Conservation (phyloP, 495 filamentous ascomycete species). For the Xylaria cubensis region DNA sequence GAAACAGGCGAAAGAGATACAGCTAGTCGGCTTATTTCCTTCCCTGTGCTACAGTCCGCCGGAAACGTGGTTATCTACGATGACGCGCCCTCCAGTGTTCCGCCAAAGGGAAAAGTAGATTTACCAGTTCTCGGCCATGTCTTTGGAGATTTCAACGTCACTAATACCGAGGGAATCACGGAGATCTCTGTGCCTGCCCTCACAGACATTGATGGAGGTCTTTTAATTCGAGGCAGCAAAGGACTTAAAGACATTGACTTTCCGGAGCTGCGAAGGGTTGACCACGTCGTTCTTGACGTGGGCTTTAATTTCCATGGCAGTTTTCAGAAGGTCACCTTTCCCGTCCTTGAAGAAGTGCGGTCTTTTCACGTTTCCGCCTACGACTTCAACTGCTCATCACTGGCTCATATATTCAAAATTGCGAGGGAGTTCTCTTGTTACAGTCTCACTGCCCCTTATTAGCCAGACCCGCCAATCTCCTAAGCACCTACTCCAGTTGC, state of each 20-base stretch:
- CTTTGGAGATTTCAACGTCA: constrained; percentile 19
- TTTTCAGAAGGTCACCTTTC: constrained; percentile 2
- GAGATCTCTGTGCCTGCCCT: constrained; percentile 1
- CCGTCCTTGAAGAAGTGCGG: constrained; percentile 15
- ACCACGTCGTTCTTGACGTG: not conserved
- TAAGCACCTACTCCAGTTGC: not conserved
- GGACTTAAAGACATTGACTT: not conserved
- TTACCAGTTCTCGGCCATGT: constrained; percentile 15
- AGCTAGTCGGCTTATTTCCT: not conserved
- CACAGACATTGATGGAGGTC: constrained; percentile 10
- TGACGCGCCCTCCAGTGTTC: not conserved
- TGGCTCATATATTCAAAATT: constrained; percentile 12
- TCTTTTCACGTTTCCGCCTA: not conserved
- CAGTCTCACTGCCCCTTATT: not conserved
- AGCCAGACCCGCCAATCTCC: not conserved
- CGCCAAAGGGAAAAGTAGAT: not conserved
- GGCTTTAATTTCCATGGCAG: not conserved
- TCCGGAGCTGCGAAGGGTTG: not conserved
- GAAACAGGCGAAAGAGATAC: not conserved
- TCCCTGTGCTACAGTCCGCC: constrained; percentile 11
- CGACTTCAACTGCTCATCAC: constrained; percentile 7
- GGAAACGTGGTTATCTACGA: constrained; percentile 18
- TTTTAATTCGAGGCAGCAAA: not conserved
- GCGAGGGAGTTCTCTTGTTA: constrained; percentile 15
- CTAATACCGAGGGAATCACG: not conserved